phyloP scores from a whole-genome alignment of 2,329 filamentous ascomycete genomes.

The Alternaria rosae region DNA sequence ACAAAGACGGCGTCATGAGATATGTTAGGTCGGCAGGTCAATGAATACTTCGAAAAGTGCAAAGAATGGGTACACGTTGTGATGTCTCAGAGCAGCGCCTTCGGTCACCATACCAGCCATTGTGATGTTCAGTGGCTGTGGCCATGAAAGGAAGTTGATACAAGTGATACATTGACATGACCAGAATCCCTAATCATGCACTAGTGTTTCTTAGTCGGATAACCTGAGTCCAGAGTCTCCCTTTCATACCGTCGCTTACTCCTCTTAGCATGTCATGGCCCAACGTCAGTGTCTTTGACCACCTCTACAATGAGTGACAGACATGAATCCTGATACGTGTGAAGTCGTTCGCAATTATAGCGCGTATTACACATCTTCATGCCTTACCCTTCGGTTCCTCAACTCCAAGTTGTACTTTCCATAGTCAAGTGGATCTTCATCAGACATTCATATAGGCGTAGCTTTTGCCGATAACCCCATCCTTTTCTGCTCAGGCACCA shows the following conservation, averaged over 20 bases:
- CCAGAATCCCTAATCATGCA: neutral
- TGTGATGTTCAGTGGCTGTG: neutral
- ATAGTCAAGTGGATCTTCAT: neutral
- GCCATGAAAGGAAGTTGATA: neutral
- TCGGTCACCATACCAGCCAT: neutral
- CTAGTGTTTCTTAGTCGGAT: neutral
- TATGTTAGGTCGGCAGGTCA: conserved; percentile 48
- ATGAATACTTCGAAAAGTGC: conserved; percentile 52
- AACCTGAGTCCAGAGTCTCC: neutral
- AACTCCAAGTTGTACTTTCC: neutral
- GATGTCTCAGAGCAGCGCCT: conserved; percentile 14
- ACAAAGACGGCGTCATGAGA: conserved; percentile 49
- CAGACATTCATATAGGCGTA: neutral
- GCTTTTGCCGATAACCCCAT: no score
- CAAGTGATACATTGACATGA: neutral
- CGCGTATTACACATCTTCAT: neutral
- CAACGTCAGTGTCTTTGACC: neutral
- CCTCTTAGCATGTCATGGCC: neutral
- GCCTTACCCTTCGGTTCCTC: neutral
- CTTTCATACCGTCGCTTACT: neutral
- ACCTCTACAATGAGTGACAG: neutral
- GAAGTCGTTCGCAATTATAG: neutral
- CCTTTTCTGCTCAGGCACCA: no score
- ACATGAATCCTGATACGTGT: neutral
- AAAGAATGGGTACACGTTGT: conserved; percentile 25